Evolutionary conservation across 1,139 yeast species (phyloP).

Genomic region (Pichia sp.): DNA sequence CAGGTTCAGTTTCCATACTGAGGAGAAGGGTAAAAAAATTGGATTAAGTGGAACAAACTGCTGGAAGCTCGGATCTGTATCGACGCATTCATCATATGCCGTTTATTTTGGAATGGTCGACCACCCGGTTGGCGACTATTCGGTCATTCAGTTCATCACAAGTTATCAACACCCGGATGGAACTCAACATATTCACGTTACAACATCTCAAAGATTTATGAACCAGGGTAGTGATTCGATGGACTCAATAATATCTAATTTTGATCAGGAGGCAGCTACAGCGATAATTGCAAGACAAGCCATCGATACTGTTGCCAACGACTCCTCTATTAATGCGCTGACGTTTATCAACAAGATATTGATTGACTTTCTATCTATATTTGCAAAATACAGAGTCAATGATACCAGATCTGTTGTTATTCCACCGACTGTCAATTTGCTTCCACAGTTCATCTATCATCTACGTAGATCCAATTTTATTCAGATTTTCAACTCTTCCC

Average conservation of each 20-base stretch:
- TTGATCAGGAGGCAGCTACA: slow-evolving; percentile 49
- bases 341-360: slow-evolving; percentile 80
- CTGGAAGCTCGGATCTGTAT: slow-evolving; percentile 57
- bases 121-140: slow-evolving; percentile 28
- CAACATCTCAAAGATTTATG: slow-evolving; percentile 35
- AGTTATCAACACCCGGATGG: slow-evolving; percentile 64
- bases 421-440: slow-evolving; percentile 65
- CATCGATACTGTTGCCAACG: slow-evolving; percentile 42
- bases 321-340: slow-evolving; percentile 67
- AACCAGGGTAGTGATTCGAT: slow-evolving; percentile 27
- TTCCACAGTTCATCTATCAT: slow-evolving; percentile 73
- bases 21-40: slow-evolving; percentile 25
- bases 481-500: slow-evolving; percentile 70
- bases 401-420: slow-evolving; percentile 68
- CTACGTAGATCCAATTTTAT: slow-evolving; percentile 66
- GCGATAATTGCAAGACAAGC: slow-evolving; percentile 56
- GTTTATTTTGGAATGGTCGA: slow-evolving; percentile 51
- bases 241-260: slow-evolving; percentile 24
- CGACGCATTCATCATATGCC: slow-evolving; percentile 56
- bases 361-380: slow-evolving; percentile 74
- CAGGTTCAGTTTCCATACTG: not conserved
- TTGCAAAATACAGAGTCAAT: slow-evolving; percentile 75
- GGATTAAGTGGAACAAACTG: slow-evolving; percentile 56
- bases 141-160: slow-evolving; percentile 64
- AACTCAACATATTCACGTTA: slow-evolving; percentile 46